Conservation (phyloP, 441 rosid species). For the Hura crepitans region DNA sequence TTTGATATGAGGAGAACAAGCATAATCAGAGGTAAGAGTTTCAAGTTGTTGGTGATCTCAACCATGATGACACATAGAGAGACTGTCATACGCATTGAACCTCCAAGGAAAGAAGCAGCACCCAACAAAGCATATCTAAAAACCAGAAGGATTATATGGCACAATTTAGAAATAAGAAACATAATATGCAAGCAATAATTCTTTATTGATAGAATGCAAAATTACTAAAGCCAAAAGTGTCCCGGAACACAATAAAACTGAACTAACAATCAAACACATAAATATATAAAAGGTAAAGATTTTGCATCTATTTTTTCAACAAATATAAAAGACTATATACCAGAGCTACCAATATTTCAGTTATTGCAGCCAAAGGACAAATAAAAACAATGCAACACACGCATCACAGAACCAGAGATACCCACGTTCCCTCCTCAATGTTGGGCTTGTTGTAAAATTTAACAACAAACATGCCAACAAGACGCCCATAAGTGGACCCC, state of each 20-base stretch:
- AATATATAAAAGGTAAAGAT: background rate
- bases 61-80: conserved; percentile 96
- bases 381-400: background rate
- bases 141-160: conserved; percentile 24
- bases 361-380: background rate
- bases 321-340: background rate
- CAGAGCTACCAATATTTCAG: background rate
- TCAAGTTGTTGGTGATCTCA: conserved; percentile 93
- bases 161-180: conserved; percentile 21
- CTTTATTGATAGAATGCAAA: background rate
- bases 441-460: conserved; percentile 84
- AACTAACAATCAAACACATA: background rate
- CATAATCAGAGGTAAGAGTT: conserved; percentile 93
- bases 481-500: conserved; percentile 97
- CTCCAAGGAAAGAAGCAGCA: conserved; percentile 99
- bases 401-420: conserved; percentile 21
- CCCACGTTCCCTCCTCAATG: conserved; percentile 99
- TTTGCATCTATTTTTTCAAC: background rate
- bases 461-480: conserved; percentile 95
- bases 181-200: background rate
- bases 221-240: background rate
- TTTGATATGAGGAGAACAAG: conserved; percentile 97
- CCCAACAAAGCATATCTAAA: conserved; percentile 90
- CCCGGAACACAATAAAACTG: background rate
- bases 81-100: conserved; percentile 99